Base-by-base conservation (phyloP, 2,329 filamentous ascomycete genomes). In the Lasiodiplodia citricola region DNA sequence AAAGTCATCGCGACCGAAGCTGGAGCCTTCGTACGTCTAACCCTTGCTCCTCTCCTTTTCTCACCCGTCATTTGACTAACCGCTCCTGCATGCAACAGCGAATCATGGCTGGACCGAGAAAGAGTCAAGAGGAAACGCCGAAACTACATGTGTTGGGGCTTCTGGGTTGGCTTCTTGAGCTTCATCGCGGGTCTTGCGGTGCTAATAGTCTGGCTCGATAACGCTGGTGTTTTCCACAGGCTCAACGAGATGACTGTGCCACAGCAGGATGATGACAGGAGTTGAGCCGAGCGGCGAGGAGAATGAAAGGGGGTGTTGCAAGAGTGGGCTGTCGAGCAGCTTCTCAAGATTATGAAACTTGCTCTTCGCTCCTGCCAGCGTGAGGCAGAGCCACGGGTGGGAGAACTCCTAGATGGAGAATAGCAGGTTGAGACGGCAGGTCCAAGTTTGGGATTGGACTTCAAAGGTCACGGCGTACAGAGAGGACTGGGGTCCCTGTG, bases 101-200 rank as follows among this genome's bases (percentile, higher is more conserved):
- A 85, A 71, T 82, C 81, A 64, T 89, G 87, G 87, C 85, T 89
- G 38, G 80, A 80, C 44, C 78, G 79, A 7, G 82, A 88, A 76
- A 78, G 80, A 18, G 76, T 76, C 60, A 88, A 88, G 73, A 79
- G 79, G 67, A 73, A 76, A 4, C 82, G 81, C 57, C 80, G 83
- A 11, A 82, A 82, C 25, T 81, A 81, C 64, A 80, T 87, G 64
- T 85, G 83, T 72, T 84, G 80, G 77, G 70, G 72, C 16, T 85
- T 85, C 73, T 85, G 83, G 83, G 68, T 82, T 2, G 71, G 72
- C n/a, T 77, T 85, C 62, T 72, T 83, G n/a, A 76, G 80, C 2
- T 66, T 87, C 11, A 77, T 85, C 0, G 81, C 80, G 0, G 83
- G 78, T 0, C 75, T 83, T 2, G 81, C 86, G 13, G 78, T 83